A percentile compares a stretch with the other conserved stretches of the same genome.
Evolutionary conservation across 1,139 yeast genomes (phyloP).

Genomic region (Candida pseudoviswanathii): DNA sequence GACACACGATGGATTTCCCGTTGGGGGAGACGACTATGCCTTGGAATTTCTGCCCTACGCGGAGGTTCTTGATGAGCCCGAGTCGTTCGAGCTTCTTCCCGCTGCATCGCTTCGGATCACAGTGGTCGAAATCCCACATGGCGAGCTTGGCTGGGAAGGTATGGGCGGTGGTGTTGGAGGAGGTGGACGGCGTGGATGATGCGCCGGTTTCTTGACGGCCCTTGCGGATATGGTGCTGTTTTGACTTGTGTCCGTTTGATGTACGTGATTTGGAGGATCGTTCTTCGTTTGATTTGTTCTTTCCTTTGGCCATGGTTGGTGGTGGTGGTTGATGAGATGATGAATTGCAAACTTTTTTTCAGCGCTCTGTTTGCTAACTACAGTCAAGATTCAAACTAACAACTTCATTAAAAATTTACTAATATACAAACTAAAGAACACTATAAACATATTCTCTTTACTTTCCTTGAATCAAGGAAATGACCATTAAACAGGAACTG

Average conservation of each 20-base stretch:
- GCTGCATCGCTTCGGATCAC: conserved; percentile 97
- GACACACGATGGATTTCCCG: conserved; percentile 90
- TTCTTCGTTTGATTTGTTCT: conserved; percentile 55
- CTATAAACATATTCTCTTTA: not conserved
- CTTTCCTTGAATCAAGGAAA: not conserved
- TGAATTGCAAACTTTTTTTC: conserved; percentile 1
- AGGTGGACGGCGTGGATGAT: conserved; percentile 9
- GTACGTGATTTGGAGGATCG: conserved; percentile 37
- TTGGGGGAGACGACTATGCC: conserved; percentile 94
- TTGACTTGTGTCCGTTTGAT: conserved; percentile 61
- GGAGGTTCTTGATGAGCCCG: conserved; percentile 74
- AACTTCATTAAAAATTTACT: conserved; percentile 4
- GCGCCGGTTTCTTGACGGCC: conserved; percentile 50
- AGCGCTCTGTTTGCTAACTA: not conserved
- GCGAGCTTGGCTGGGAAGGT: conserved; percentile 70
- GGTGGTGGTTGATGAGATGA: conserved; percentile 1
- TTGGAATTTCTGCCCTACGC: conserved; percentile 88
- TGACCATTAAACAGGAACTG: conserved; percentile 1
- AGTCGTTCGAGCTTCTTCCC: conserved; percentile 91
- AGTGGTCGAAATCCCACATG: conserved; percentile 97
- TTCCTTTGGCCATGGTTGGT: conserved; percentile 61
- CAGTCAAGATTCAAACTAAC: conserved; percentile 1
- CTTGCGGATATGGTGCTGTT: conserved; percentile 51
- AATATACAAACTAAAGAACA: conserved; percentile 4
- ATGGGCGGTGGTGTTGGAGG: not conserved